Base-by-base conservation (phyloP, 176 grass and related monocot genomes). In the Phoenix dactylifera region DNA sequence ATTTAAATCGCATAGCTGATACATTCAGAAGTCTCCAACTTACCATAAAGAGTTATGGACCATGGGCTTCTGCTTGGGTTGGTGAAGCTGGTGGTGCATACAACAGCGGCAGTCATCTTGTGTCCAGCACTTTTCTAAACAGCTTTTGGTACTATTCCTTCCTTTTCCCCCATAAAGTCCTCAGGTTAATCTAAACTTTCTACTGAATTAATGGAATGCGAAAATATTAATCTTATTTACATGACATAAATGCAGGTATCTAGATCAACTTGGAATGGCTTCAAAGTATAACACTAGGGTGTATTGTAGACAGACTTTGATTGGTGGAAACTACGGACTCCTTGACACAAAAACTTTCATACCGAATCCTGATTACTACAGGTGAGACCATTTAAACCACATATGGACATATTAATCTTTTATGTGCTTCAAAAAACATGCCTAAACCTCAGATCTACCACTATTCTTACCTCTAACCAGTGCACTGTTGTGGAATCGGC, bases 361-460 rank as follows among this genome's bases (percentile, higher is more conserved):
- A 50, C 94, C 94, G 0, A 98, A 98, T 79, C 94, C 94, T 16
- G 94, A 98, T 79, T 98, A 98, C 77, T 98, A 98, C 71, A 89
- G 94, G 94, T 70, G 76, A 86, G 70, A 17, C 16, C 6, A 59
- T 50, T 50, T 75, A 44, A 44, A 44, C 35, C 35, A 44, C 14
- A 44, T 44, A 14, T 14, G 2, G 35, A 12, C 10, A 10, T 44
- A 12, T 44, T 44, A 44, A 44, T 44, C 35, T 44, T 44, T 44
- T 44, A 44, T 44, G 35, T 89, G 86, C 71, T 68, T 55, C 0
- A 89, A 71, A 63, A 44, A 44, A 44, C 35, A 44, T 44, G 35
- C 10, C 10, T 14, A 44, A 44, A 12, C 35, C 35, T 44, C 35
- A 12, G 35, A 44, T 44, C 35, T 44, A 12, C 35, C 35, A 44